Conservation (phyloP, 1,284 basidiomycete genomes). For the Papiliotrema laurentii region DNA sequence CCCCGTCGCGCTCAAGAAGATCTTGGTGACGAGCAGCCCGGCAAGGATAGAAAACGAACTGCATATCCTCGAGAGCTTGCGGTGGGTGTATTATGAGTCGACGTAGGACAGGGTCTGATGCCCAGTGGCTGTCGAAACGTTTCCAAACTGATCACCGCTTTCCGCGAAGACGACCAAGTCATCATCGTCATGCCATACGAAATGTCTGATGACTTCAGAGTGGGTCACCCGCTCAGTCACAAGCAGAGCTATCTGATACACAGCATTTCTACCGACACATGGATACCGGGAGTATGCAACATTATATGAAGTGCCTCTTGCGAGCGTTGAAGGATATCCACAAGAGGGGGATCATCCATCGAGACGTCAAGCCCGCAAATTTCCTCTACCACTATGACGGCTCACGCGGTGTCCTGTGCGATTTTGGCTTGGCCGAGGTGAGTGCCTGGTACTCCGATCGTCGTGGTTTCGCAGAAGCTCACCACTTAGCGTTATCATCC, state of each 20-base stretch:
- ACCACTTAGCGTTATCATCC: slow-evolving; percentile 43
- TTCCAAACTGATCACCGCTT: slow-evolving; percentile 90
- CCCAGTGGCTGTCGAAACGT: slow-evolving; percentile 71
- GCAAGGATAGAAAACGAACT: slow-evolving; percentile 92
- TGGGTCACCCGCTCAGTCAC: slow-evolving; percentile 48
- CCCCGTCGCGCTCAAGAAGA: slow-evolving; percentile 92
- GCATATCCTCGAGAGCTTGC: slow-evolving; percentile 74
- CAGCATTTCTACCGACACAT: slow-evolving; percentile 47
- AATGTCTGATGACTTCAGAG: slow-evolving; percentile 86
- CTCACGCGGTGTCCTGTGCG: slow-evolving; percentile 81
- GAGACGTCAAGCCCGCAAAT: slow-evolving; percentile 98
- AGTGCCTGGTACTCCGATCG: slow-evolving; percentile 36
- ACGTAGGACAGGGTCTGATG: neutral
- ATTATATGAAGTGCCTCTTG: slow-evolving; percentile 88
- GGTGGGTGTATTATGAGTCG: slow-evolving; percentile 28
- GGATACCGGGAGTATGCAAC: slow-evolving; percentile 57
- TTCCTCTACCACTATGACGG: slow-evolving; percentile 88
- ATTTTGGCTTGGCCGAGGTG: slow-evolving; percentile 92
- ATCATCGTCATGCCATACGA: slow-evolving; percentile 94
- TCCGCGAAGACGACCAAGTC: slow-evolving; percentile 86
- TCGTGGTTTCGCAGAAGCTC: neutral
- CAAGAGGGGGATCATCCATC: slow-evolving; percentile 82
- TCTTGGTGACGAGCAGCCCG: slow-evolving; percentile 93
- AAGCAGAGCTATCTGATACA: slow-evolving; percentile 1
- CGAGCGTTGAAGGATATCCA: slow-evolving; percentile 87